Conservation (phyloP, 2,329 filamentous ascomycete genomes). For the Apiospora koreana region DNA sequence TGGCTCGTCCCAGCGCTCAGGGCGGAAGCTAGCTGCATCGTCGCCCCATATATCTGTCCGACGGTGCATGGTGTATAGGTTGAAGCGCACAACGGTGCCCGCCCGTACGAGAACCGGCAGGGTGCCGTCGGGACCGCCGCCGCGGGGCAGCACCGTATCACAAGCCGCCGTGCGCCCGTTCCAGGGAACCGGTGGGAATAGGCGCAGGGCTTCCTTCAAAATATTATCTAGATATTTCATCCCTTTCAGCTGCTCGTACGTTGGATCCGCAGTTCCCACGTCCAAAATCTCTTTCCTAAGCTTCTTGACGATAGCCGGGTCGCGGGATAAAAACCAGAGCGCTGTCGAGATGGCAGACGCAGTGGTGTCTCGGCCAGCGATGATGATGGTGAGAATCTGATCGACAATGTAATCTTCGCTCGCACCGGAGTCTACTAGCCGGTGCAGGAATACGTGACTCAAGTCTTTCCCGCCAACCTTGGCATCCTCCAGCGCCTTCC, state of each 20-base stretch:
- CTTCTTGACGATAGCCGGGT: no score
- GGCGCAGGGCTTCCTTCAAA: neutral
- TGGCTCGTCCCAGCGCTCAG: slow-evolving; percentile 19
- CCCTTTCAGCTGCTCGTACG: neutral
- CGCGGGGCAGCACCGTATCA: slow-evolving; percentile 44
- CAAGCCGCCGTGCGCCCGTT: neutral
- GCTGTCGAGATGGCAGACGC: slow-evolving; percentile 13
- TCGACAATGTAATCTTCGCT: neutral
- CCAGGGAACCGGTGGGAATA: neutral
- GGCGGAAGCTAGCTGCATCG: slow-evolving; percentile 18
- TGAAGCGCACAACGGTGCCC: slow-evolving; percentile 40
- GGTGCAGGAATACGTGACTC: neutral
- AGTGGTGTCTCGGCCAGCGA: neutral
- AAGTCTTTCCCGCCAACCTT: no score
- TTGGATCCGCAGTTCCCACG: neutral
- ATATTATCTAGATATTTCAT: neutral
- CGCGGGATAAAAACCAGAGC: no score
- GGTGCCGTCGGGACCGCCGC: slow-evolving; percentile 45
- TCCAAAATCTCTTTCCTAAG: neutral
- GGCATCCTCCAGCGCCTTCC: no score
- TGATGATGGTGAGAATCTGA: neutral
- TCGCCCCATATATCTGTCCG: slow-evolving; percentile 29
- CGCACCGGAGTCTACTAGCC: neutral
- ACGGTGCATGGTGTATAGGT: slow-evolving; percentile 36
- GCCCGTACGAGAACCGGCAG: slow-evolving; percentile 46